phyloP scores from a whole-genome alignment of 1,284 basidiomycete genomes.

The Boletus albobrunnescens region DNA sequence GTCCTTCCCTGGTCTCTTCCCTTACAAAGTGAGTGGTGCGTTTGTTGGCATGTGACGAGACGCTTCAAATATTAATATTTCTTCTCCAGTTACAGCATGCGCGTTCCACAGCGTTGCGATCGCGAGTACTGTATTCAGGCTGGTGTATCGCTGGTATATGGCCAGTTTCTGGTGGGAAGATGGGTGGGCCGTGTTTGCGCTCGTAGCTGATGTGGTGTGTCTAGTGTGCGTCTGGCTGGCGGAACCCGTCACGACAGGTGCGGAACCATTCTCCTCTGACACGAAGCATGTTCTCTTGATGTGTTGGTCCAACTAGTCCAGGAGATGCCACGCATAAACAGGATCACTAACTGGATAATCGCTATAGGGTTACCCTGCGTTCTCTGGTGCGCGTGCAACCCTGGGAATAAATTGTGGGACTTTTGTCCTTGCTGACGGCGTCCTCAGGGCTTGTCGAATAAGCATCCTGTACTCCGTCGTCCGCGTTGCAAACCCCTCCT shows the following conservation, averaged over 20 bases:
- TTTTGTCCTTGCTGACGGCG: not conserved
- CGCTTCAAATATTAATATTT: too few species aligned
- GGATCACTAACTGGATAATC: slow-evolving; percentile 12
- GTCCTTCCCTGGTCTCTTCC: slow-evolving; percentile 11
- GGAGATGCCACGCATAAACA: not conserved
- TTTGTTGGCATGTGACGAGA: not conserved
- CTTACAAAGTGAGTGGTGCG: slow-evolving; percentile 16
- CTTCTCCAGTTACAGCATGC: slow-evolving; percentile 10
- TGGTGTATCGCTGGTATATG: slow-evolving; percentile 20
- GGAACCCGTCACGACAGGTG: slow-evolving; percentile 2
- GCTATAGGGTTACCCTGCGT: slow-evolving; percentile 19
- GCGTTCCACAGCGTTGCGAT: slow-evolving; percentile 25
- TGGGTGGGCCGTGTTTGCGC: slow-evolving; percentile 23
- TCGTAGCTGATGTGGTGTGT: slow-evolving; percentile 17
- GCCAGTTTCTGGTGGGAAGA: slow-evolving; percentile 30
- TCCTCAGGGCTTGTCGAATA: slow-evolving; percentile 20
- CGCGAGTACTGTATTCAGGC: slow-evolving; percentile 22
- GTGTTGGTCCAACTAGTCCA: not conserved
- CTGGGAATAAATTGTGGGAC: not conserved
- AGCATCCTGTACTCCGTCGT: slow-evolving; percentile 27
- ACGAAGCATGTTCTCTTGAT: not conserved
- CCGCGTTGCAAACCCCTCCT: slow-evolving; percentile 14
- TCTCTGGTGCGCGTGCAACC: slow-evolving; percentile 14
- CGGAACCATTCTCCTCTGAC: not conserved
- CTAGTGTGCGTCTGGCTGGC: slow-evolving; percentile 9